Evolutionary conservation across 2,329 filamentous ascomycete species (phyloP).

Genomic region (Alternaria panax): DNA sequence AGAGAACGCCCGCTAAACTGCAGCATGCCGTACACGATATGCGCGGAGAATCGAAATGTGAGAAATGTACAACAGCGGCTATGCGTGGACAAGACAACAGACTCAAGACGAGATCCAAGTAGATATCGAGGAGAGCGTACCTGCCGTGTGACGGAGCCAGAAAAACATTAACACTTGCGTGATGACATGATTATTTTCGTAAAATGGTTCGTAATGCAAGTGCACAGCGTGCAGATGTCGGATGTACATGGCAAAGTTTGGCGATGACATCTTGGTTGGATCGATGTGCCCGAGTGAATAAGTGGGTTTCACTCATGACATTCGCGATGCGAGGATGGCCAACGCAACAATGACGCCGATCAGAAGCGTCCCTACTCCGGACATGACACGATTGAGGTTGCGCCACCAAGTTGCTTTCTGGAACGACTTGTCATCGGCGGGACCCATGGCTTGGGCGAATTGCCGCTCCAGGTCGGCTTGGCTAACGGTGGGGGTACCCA

Average conservation of each 20-base stretch:
- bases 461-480: constrained; percentile 53
- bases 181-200: constrained; percentile 34
- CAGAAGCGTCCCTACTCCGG: constrained; percentile 62
- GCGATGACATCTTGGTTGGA: constrained; percentile 10
- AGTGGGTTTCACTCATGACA: constrained; percentile 29
- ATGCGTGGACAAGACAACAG: constrained; percentile 23
- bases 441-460: constrained; percentile 54
- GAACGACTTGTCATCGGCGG: constrained; percentile 58
- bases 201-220: constrained; percentile 32
- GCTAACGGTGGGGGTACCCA: constrained; percentile 46
- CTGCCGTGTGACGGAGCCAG: constrained; percentile 29
- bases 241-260: constrained; percentile 4
- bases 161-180: constrained; percentile 44
- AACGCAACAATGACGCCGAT: constrained; percentile 58
- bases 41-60: constrained; percentile 18
- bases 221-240: constrained; percentile 14
- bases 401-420: constrained; percentile 72
- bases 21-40: constrained; percentile 28
- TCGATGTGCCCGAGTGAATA: not conserved
- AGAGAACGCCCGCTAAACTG: constrained; percentile 46
- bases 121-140: constrained; percentile 28
- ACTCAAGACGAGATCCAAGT: constrained; percentile 25
- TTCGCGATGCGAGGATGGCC: constrained; percentile 48
- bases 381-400: constrained; percentile 68
- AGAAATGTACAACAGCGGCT: constrained; percentile 33